A percentile compares a stretch with the other conserved stretches of the same genome.
Evolutionary conservation across 371 early-diverging fungal species (phyloP).

Genomic region (Haplosporangium sp.): DNA sequence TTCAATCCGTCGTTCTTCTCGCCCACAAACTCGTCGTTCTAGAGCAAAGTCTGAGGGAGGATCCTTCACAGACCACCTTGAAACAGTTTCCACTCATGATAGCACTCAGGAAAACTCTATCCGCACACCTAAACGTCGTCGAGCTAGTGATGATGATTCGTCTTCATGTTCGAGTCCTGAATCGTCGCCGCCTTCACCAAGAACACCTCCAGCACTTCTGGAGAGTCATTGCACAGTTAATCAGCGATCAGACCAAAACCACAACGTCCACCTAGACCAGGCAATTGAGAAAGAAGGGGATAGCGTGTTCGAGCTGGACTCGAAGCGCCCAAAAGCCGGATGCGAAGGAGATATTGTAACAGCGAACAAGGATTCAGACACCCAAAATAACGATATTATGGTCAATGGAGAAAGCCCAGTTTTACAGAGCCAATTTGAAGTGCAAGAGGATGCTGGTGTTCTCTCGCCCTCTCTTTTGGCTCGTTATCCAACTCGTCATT

Average conservation of each 20-base stretch:
- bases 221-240: constrained; percentile 10
- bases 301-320: constrained; percentile 2
- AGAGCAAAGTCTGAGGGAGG: constrained; percentile 1
- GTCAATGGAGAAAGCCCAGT: neutral
- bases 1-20: constrained; percentile 7
- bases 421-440: neutral
- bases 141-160: constrained; percentile 33
- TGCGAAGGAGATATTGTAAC: neutral
- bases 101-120: neutral
- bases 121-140: constrained; percentile 16
- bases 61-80: neutral
- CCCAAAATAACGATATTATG: neutral
- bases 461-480: constrained; percentile 30
- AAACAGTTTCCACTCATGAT: neutral
- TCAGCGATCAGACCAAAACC: neutral
- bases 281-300: no score
- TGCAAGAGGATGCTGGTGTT: constrained; percentile 34
- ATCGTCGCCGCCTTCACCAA: constrained; percentile 38
- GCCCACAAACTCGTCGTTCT: constrained; percentile 15
- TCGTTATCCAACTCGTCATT: constrained; percentile 33
- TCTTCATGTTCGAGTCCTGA: constrained; percentile 41
- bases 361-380: neutral
- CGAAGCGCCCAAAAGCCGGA: neutral
- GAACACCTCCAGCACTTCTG: constrained; percentile 30
- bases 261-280: neutral